phyloP scores from a whole-genome alignment of 805 yeast species.

The Saturnispora silvae region DNA sequence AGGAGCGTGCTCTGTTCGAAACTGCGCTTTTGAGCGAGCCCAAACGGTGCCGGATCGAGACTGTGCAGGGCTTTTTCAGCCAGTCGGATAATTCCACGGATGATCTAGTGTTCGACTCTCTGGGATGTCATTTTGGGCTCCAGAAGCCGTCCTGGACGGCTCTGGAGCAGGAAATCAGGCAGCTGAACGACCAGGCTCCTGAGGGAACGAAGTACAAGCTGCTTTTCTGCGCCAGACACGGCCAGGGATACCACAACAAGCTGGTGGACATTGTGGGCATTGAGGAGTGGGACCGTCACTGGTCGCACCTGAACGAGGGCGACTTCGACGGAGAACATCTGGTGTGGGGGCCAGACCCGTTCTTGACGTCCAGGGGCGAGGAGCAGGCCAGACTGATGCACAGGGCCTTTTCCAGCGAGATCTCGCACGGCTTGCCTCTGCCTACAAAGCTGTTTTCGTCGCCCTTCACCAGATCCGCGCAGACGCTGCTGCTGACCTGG shows the following conservation, averaged over 20 bases:
- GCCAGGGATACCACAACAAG: slow-evolving; percentile 58
- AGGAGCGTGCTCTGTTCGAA: slow-evolving; percentile 14
- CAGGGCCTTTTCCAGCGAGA: slow-evolving; percentile 33
- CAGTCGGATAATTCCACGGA: slow-evolving; percentile 35
- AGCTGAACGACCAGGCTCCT: slow-evolving; percentile 28
- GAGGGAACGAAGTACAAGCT: slow-evolving; percentile 36
- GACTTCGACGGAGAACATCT: slow-evolving; percentile 36
- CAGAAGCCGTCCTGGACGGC: slow-evolving; percentile 31
- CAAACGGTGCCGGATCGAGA: slow-evolving; percentile 34
- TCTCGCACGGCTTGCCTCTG: slow-evolving; percentile 39
- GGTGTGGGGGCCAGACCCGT: slow-evolving; percentile 52
- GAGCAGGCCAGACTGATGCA: slow-evolving; percentile 44
- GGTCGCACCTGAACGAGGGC: slow-evolving; percentile 37
- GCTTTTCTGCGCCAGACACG: slow-evolving; percentile 52
- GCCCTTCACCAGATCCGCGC: slow-evolving; percentile 55
- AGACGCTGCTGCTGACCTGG: slow-evolving; percentile 46
- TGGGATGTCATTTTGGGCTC: slow-evolving; percentile 35
- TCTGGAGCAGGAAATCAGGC: slow-evolving; percentile 24
- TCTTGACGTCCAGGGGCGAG: slow-evolving; percentile 43
- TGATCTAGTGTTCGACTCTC: slow-evolving; percentile 36
- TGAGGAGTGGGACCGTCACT: slow-evolving; percentile 46
- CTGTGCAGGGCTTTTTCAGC: slow-evolving; percentile 39
- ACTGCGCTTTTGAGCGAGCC: slow-evolving; percentile 8
- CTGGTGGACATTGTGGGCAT: slow-evolving; percentile 45
- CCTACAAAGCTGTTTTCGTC: slow-evolving; percentile 49